Evolutionary conservation across 78 protist genomes (phyloP).

Genomic region (Pelomyxa schiedti): DNA sequence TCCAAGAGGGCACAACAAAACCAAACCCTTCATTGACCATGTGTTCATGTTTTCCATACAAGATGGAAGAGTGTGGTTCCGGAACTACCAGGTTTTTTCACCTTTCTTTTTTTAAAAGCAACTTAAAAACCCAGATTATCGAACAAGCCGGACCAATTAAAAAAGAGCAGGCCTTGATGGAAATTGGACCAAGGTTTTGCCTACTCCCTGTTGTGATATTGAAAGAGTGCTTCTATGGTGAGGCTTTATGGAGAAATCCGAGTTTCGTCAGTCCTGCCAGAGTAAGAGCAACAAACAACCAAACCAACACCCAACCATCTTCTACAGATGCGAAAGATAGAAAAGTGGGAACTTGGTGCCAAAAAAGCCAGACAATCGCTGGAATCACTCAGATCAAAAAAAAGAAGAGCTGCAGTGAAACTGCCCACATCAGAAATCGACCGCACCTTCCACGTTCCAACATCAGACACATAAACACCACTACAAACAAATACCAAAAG

Average conservation of each 20-base stretch:
- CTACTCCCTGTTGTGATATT: conserved; percentile 61
- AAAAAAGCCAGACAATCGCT: no score
- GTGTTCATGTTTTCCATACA: conserved; percentile 64
- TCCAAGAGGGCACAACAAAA: conserved; percentile 75
- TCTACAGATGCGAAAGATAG: no score
- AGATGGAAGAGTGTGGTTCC: conserved; percentile 82
- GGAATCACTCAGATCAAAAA: no score
- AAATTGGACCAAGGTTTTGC: conserved; percentile 90
- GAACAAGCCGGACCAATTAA: background rate
- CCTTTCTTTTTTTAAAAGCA: conserved; percentile 31
- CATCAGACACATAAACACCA: no score
- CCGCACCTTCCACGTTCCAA: no score
- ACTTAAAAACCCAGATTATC: conserved; percentile 2
- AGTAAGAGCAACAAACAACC: no score
- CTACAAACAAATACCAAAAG: no score
- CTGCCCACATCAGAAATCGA: no score
- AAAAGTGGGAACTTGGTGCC: no score
- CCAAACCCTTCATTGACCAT: conserved; percentile 93
- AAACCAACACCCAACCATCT: no score
- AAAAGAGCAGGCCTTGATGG: conserved; percentile 45
- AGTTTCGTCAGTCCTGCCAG: conserved; percentile 32
- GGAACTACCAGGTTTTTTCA: conserved; percentile 77
- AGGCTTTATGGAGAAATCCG: conserved; percentile 26
- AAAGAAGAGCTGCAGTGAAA: no score
- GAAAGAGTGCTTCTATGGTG: conserved; percentile 56